Base-by-base conservation (phyloP, 164 flowering plant genomes). In the Houttuynia cordata region DNA sequence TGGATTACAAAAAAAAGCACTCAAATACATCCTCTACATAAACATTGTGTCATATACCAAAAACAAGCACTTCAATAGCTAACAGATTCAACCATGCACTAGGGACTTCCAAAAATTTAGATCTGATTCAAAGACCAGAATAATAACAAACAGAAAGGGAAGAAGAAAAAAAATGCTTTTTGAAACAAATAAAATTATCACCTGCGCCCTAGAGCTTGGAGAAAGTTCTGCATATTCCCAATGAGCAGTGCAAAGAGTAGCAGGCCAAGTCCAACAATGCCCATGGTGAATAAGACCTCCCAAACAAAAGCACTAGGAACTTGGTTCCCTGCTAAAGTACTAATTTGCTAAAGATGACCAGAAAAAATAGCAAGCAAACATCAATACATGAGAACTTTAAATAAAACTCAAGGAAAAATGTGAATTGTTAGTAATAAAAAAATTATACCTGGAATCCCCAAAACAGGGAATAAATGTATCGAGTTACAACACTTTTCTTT, bases 141-240 rank as follows among this genome's bases (percentile, higher is more conserved):
- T 7, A 54, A 61, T 17, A 61, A 47, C 24, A 49, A 10, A 61
- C 54, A 50, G 37, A 51, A 24, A 17, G 23, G 34, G 22, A 61
- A 50, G 17, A 50, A 19, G 14, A 54, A 23, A 54, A 54, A 54
- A 22, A 22, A 22, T 8, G 23, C 1, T 54, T 10, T 10, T 42
- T 1, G 17, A 57, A 21, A 52, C 22, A 52, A n/a, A n/a, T n/a
- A 24, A 56, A 24, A 21, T 20, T 24, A 47, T 49, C 80, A 91
- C 97, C 96, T 88, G 60, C 79, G 77, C 14, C 88, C 95, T 64
- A 91, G 88, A 74, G 88, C 74, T 68, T 81, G 94, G 51, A 91
- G 87, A 71, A 88, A 88, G 70, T 86, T 91, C 73, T 91, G 98
- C 96, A 91, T 91, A 71, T 91, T 91, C 53, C 96, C 96, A 64